Percentiles rank a stretch among this genome's conserved stretches.
These are phyloP conservation scores for Diaporthe batatas DNA, from an alignment of 2,329 filamentous ascomycete species.

Conservation along the genomic window DNA sequence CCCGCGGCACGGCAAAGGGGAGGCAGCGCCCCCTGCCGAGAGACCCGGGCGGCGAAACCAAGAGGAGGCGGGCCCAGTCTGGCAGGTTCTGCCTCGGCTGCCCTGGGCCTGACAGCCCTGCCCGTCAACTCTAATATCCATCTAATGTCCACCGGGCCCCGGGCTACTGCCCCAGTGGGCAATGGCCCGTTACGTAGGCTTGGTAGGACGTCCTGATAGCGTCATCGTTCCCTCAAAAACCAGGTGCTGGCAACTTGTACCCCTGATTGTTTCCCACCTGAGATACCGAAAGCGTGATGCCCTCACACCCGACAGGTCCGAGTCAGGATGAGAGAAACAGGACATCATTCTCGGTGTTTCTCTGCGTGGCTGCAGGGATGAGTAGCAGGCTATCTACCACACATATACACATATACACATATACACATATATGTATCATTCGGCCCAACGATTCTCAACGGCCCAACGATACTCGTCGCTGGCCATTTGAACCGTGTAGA, in stretches of 20 bases:
- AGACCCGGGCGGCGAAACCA: constrained; percentile 26
- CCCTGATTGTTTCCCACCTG: constrained; percentile 2
- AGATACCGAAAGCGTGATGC: constrained; percentile 11
- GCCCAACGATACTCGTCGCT: neutral
- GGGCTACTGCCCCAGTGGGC: neutral
- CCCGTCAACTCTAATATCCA: constrained; percentile 16
- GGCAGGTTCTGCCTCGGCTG: constrained; percentile 16
- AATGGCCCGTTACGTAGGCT: neutral
- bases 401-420: constrained; percentile 26
- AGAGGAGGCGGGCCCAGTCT: neutral
- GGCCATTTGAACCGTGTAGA: too few relatives aligned
- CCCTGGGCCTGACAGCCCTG: neutral
- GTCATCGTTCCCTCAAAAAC: constrained; percentile 10
- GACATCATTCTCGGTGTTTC: neutral
- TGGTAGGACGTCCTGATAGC: neutral
- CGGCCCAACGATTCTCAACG: neutral
- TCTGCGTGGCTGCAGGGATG: neutral
- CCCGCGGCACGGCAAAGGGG: constrained; percentile 14
- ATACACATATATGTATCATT: constrained; percentile 22
- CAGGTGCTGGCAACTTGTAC: constrained; percentile 1
- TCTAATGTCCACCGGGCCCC: neutral
- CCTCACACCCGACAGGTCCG: constrained; percentile 17
- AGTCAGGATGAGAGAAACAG: constrained; percentile 10
- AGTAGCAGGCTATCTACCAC: neutral
- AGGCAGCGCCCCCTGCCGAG: constrained; percentile 30